Percentiles rank a stretch among this genome's conserved stretches.
Evolutionary conservation across 2,329 filamentous ascomycete genomes (phyloP).

Genomic region (Ceratocystis harringtonii): DNA sequence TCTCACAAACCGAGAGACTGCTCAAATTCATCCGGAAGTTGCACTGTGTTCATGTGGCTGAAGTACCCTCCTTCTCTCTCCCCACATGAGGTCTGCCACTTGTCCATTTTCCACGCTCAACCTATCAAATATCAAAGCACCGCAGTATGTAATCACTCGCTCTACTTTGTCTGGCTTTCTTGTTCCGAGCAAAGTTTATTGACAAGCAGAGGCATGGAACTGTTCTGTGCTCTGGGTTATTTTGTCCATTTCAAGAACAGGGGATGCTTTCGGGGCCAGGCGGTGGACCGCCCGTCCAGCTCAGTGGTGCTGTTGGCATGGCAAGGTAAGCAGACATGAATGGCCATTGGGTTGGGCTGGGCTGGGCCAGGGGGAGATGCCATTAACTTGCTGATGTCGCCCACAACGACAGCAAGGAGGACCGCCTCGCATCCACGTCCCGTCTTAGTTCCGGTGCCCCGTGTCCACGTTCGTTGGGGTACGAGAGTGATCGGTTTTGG

Average conservation of each 20-base stretch:
- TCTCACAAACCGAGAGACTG: not conserved
- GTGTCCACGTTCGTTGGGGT: not conserved
- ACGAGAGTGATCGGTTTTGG: not conserved
- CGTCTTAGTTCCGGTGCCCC: not conserved
- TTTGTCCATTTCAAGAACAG: not conserved
- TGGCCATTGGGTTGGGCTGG: not conserved
- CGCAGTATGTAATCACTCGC: no score
- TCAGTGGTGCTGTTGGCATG: not conserved
- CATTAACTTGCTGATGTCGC: not conserved
- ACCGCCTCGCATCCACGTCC: not conserved
- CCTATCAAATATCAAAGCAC: no score
- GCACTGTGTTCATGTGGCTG: not conserved
- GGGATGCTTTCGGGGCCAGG: not conserved
- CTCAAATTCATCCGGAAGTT: not conserved
- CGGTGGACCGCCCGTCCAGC: not conserved
- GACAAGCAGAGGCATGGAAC: not conserved
- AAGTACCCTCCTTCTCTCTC: not conserved
- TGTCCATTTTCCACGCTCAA: not conserved
- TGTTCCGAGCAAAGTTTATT: not conserved
- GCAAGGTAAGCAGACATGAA: not conserved
- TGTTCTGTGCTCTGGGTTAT: not conserved
- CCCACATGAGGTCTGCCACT: not conserved
- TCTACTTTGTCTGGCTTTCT: not conserved
- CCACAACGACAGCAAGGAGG: not conserved
- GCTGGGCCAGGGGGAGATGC: not conserved